Conservation (phyloP, 768 basidiomycete genomes). For the Myochromella boudieri region DNA sequence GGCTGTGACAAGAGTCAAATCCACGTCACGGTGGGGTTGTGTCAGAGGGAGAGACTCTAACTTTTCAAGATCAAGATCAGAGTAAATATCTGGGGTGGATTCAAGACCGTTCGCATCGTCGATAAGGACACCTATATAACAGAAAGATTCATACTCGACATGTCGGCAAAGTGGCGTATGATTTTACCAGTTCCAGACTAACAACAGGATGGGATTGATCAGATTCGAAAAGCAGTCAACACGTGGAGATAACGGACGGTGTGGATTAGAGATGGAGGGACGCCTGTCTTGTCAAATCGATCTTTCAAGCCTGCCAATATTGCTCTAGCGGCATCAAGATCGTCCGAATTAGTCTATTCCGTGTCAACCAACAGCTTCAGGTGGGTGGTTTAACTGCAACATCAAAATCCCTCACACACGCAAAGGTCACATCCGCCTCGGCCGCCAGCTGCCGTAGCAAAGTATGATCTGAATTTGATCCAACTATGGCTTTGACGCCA, state of each 20-base stretch:
- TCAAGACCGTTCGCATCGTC: constrained; percentile 44
- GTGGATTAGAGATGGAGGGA: constrained; percentile 51
- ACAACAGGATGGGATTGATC: background rate
- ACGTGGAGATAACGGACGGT: constrained; percentile 50
- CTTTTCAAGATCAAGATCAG: constrained; percentile 44
- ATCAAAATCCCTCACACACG: constrained; percentile 30
- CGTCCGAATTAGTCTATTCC: constrained; percentile 38
- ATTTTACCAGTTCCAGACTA: constrained; percentile 34
- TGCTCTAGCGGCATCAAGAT: constrained; percentile 40
- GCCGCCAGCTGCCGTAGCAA: constrained; percentile 39
- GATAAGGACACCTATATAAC: constrained; percentile 33
- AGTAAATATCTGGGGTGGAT: constrained; percentile 39
- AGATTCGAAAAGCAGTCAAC: too few relatives aligned
- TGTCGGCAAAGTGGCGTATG: background rate
- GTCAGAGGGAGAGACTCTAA: constrained; percentile 44
- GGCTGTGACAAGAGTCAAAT: constrained; percentile 45
- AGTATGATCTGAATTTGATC: constrained; percentile 37
- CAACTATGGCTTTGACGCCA: constrained; percentile 38
- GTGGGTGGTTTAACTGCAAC: background rate
- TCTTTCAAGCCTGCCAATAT: constrained; percentile 53
- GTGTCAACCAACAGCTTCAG: background rate
- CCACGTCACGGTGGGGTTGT: constrained; percentile 50
- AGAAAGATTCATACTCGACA: background rate
- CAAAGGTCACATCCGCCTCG: constrained; percentile 45
- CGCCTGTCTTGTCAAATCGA: constrained; percentile 38